Evolutionary conservation across 139 green algal species (phyloP).

Genomic region (Haematococcus lacustris): DNA sequence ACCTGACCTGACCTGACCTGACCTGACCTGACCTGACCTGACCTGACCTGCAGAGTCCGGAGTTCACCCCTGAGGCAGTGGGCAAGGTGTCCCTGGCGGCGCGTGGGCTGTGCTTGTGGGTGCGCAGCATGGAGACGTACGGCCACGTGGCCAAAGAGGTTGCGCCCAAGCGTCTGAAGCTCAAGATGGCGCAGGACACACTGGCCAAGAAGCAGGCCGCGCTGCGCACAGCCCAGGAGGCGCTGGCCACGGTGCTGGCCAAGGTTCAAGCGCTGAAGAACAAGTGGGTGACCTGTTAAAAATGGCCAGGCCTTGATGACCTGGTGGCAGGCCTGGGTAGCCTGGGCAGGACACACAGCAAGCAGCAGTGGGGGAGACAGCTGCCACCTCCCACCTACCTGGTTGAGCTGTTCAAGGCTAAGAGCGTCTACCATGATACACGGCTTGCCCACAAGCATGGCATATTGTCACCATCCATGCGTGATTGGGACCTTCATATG

Average conservation of each 20-base stretch:
- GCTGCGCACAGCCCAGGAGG: slow-evolving; percentile 52
- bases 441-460: too few species aligned
- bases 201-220: slow-evolving; percentile 57
- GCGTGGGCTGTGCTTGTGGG: slow-evolving; percentile 74
- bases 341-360: too few species aligned
- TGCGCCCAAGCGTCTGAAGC: slow-evolving; percentile 72
- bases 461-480: too few species aligned
- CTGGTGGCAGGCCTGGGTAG: too few species aligned
- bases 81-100: slow-evolving; percentile 62
- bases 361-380: too few species aligned
- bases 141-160: slow-evolving; percentile 74
- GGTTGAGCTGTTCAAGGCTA: too few species aligned
- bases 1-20: too few species aligned
- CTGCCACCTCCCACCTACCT: too few species aligned
- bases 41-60: slow-evolving; percentile 18
- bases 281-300: slow-evolving; percentile 26
- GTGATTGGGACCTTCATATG: too few species aligned
- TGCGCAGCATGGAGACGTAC: slow-evolving; percentile 78
- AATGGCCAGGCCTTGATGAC: too few species aligned
- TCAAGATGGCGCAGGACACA: slow-evolving; percentile 66
- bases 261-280: slow-evolving; percentile 74
- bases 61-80: slow-evolving; percentile 60
- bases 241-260: slow-evolving; percentile 62
- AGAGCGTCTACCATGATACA: too few species aligned
- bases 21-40: too few species aligned